Conservation (phyloP, 2,329 filamentous ascomycete species). For the Alternaria sp. region DNA sequence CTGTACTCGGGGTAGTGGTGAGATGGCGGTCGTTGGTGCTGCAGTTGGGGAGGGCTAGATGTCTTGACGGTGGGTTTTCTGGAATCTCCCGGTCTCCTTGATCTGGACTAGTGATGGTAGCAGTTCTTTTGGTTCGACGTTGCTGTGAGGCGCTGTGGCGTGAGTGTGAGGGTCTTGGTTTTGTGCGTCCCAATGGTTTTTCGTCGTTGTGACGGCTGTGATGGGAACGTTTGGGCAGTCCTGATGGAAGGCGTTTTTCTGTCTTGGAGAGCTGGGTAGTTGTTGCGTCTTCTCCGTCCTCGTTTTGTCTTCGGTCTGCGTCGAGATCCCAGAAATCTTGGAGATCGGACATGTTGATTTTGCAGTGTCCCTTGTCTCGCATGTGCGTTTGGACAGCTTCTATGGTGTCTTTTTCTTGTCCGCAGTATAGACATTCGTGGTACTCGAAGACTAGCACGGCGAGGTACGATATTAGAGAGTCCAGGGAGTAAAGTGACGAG, state of each 20-base stretch:
- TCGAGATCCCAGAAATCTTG: not conserved
- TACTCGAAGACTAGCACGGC: not conserved
- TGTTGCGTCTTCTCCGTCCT: not conserved
- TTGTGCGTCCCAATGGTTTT: not conserved
- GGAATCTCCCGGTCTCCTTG: not conserved
- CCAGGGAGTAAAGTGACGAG: not conserved
- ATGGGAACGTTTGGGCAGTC: not conserved
- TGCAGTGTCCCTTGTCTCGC: constrained; percentile 12
- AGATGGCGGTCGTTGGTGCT: not conserved
- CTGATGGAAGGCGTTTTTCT: not conserved
- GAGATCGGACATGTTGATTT: not conserved
- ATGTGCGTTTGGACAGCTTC: constrained; percentile 16
- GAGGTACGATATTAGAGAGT: constrained; percentile 10
- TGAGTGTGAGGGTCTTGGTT: not conserved
- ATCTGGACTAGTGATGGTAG: not conserved
- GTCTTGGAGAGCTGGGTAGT: not conserved
- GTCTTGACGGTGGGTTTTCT: not conserved
- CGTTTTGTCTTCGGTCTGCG: not conserved
- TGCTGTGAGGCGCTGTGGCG: not conserved
- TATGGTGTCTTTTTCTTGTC: not conserved
- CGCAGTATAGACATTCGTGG: constrained; percentile 14
- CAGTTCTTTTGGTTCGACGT: not conserved
- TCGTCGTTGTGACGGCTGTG: not conserved
- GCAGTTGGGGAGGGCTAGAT: not conserved
- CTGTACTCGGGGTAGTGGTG: not conserved